Evolutionary conservation across 345 rosid species (phyloP), one percentile per base, ranked within the genome.

Genomic region (Gossypium ekmanianum): DNA sequence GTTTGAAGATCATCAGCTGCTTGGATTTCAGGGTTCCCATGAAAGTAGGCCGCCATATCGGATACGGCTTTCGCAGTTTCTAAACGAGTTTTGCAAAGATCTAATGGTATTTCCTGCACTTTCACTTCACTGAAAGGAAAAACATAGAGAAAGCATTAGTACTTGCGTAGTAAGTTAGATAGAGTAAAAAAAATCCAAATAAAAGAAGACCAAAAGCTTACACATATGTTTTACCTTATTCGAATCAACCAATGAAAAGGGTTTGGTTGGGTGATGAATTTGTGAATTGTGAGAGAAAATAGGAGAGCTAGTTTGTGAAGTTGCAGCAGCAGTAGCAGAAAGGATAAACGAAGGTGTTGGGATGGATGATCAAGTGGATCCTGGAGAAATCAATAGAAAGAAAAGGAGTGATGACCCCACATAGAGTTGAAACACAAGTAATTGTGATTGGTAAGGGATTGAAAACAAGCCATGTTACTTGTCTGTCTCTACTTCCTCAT

Each of bases 1-100:
- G 97, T 95, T 70, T 95, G 99, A 4, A 95, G 80, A 9, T 97
- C 97, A 63, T 92, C 94, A 39, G 87, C 85, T 20, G 83, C 87
- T 39, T 92, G 92, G 56, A 93, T 86, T 51, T 95, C 99, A 1
- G 94, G 87, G 75, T 87, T 90, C 39, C 93, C 94, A 72, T 90
- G 90, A 78, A 82, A 95, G 85, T 88, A 95, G 22, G 93, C 85
- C 78, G 98, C 97, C 99, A 94, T 34, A 34, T 94, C 58, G 61
- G 48, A 61, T 44, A 22, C 4, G 24, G 26, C n/a, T 52, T 29
- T 43, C 41, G 41, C 41, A 34, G 48, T 44, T 73, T 51, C 34
- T 17, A 61, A 61, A 59, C 0, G 62, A 61, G 61, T 20, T 27
- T 3, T 77, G 24, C 59, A 12, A 47, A 74, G 79, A 64, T 65